Percentiles rank a stretch among this genome's conserved stretches.
These are phyloP conservation scores for Fusarium hainanense DNA, from an alignment of 2,329 filamentous ascomycete genomes.

Conservation along the genomic window DNA sequence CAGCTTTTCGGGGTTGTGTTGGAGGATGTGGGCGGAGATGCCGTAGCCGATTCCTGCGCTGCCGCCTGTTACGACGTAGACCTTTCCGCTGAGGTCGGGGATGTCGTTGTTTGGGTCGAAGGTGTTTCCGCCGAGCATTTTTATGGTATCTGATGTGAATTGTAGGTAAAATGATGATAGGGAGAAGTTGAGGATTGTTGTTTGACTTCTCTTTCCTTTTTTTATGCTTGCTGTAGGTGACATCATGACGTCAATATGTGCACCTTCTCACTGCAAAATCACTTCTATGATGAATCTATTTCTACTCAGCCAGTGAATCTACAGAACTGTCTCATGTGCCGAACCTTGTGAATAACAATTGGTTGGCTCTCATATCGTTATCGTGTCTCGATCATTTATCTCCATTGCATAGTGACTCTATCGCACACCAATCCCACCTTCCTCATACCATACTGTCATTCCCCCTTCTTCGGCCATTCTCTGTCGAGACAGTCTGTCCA, in stretches of 20 bases:
- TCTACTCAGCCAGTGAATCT: rapidly evolving
- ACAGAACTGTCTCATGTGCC: rapidly evolving
- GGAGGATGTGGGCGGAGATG: constrained; percentile 16
- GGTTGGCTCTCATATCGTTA: rapidly evolving
- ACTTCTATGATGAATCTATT: too few species aligned
- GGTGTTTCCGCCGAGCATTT: constrained; percentile 4
- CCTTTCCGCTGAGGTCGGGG: constrained; percentile 4
- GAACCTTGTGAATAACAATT: too few species aligned
- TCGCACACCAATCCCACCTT: too few species aligned
- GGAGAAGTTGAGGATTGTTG: rapidly evolving
- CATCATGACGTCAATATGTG: constrained; percentile 6
- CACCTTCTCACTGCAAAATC: too few species aligned
- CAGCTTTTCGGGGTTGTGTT: constrained; percentile 6
- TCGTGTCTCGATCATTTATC: too few species aligned
- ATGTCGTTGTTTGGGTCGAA: constrained; percentile 16
- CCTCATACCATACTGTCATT: background rate
- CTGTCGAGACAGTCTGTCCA: background rate
- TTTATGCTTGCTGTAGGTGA: background rate
- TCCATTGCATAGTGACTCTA: rapidly evolving
- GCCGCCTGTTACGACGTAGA: constrained; percentile 11
- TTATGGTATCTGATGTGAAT: rapidly evolving
- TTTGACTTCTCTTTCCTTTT: rapidly evolving
- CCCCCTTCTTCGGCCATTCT: background rate
- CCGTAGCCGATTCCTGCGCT: constrained; percentile 17
- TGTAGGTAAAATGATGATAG: background rate